phyloP scores from a whole-genome alignment of 768 basidiomycete species.

The Rhizopogon sp. region DNA sequence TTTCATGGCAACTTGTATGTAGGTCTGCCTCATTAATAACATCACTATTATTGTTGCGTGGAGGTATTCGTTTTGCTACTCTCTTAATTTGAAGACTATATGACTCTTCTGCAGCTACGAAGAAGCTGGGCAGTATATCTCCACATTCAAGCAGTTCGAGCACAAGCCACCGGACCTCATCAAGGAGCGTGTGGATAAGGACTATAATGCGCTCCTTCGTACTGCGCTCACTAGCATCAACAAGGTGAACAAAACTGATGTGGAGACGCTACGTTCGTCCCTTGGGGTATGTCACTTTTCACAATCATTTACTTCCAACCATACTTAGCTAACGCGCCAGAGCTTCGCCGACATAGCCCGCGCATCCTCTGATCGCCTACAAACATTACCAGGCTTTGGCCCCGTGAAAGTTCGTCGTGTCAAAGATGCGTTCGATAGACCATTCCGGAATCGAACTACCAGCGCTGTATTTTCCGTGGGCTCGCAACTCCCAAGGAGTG shows the following conservation, averaged over 20 bases:
- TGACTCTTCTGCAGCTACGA: slow-evolving; percentile 51
- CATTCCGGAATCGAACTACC: slow-evolving; percentile 69
- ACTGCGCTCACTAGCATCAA: slow-evolving; percentile 82
- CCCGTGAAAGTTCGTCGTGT: slow-evolving; percentile 90
- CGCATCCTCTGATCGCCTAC: slow-evolving; percentile 68
- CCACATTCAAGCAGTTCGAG: slow-evolving; percentile 90
- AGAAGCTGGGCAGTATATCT: slow-evolving; percentile 89
- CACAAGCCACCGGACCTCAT: slow-evolving; percentile 91
- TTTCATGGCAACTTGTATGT: background rate
- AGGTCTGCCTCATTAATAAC: slow-evolving; percentile 88
- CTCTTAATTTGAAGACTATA: slow-evolving; percentile 1
- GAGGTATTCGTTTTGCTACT: slow-evolving; percentile 48
- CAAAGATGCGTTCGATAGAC: slow-evolving; percentile 86
- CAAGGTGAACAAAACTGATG: slow-evolving; percentile 97
- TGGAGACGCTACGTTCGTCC: slow-evolving; percentile 85
- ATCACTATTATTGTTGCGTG: slow-evolving; percentile 91
- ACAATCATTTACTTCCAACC: background rate
- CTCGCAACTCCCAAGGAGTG: slow-evolving; percentile 14
- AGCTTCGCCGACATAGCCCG: slow-evolving; percentile 80
- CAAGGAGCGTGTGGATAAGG: slow-evolving; percentile 90
- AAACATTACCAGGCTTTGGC: slow-evolving; percentile 87
- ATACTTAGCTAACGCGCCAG: slow-evolving; percentile 35
- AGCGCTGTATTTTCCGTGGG: slow-evolving; percentile 33
- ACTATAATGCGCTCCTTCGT: slow-evolving; percentile 77
- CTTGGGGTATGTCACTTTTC: slow-evolving; percentile 67